These are phyloP conservation scores for Colletotrichum noveboracense DNA, from an alignment of 2,329 filamentous ascomycete species.

Conservation along the genomic window DNA sequence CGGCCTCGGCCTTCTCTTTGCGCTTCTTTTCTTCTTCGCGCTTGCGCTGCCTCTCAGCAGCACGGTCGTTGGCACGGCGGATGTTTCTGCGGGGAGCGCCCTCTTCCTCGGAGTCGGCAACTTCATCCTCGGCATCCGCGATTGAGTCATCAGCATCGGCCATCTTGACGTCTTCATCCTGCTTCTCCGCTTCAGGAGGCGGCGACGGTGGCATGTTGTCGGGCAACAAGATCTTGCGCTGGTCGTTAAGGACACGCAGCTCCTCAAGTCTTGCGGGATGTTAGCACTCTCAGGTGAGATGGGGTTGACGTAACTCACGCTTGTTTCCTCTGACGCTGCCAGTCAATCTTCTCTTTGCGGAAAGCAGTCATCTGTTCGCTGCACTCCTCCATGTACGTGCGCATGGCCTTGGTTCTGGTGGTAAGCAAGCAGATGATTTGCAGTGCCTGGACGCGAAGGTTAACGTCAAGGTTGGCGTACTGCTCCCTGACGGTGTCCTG, in stretches of 20 bases:
- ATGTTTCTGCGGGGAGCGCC: slow-evolving; percentile 53
- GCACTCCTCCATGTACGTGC: slow-evolving; percentile 89
- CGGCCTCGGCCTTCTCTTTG: slow-evolving; percentile 60
- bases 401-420: slow-evolving; percentile 83
- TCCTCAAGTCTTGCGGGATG: slow-evolving; percentile 65
- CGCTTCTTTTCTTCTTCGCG: slow-evolving; percentile 74
- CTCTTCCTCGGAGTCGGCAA: slow-evolving; percentile 75
- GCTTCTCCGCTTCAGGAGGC: slow-evolving; percentile 50
- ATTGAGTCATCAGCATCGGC: slow-evolving; percentile 68
- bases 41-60: slow-evolving; percentile 76
- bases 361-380: slow-evolving; percentile 93
- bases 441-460: slow-evolving; percentile 78
- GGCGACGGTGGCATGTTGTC: slow-evolving; percentile 74
- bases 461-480: slow-evolving; percentile 81
- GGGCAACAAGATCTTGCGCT: slow-evolving; percentile 74
- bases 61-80: slow-evolving; percentile 70
- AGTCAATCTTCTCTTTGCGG: slow-evolving; percentile 94
- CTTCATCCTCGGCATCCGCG: slow-evolving; percentile 61
- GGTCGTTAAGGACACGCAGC: slow-evolving; percentile 71
- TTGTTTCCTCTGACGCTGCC: slow-evolving; percentile 78
- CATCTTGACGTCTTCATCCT: slow-evolving; percentile 66
- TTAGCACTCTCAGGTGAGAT: slow-evolving; percentile 28
- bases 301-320: slow-evolving; percentile 50
- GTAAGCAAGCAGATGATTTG: slow-evolving; percentile 88
- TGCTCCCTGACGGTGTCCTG: slow-evolving; percentile 74